These are phyloP conservation scores for Aspergillaceae sp. DNA, from an alignment of 2,329 filamentous ascomycete species.

Conservation along the genomic window DNA sequence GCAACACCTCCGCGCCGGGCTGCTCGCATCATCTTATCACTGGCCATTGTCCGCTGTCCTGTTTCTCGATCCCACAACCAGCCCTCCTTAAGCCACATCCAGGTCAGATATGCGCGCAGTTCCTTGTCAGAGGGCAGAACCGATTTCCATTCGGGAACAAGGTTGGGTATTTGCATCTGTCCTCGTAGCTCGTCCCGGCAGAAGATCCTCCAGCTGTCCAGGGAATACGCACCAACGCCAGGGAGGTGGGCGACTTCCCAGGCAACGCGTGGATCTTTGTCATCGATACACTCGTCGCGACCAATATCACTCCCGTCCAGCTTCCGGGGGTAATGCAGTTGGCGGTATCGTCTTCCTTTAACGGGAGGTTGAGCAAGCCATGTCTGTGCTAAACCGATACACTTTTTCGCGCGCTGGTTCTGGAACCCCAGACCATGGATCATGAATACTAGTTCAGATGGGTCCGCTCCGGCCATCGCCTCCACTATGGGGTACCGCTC, in stretches of 20 bases:
- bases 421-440: constrained; percentile 66
- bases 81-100: constrained; percentile 87
- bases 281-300: constrained; percentile 40
- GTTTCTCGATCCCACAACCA: constrained; percentile 71
- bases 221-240: constrained; percentile 65
- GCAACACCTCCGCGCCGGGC: constrained; percentile 35
- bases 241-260: constrained; percentile 87
- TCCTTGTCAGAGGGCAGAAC: constrained; percentile 80
- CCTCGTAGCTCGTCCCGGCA: constrained; percentile 70
- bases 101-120: constrained; percentile 72
- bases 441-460: constrained; percentile 50
- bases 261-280: constrained; percentile 44
- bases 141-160: constrained; percentile 85
- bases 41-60: constrained; percentile 43
- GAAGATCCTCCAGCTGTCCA: constrained; percentile 91
- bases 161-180: constrained; percentile 45
- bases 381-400: constrained; percentile 60
- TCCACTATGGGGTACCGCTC: constrained; percentile 58
- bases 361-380: constrained; percentile 60
- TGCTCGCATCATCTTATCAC: constrained; percentile 29
- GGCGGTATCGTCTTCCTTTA: constrained; percentile 49
- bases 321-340: constrained; percentile 46
- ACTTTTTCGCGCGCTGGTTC: constrained; percentile 55
- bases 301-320: constrained; percentile 43
- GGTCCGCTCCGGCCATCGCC: constrained; percentile 51